Evolutionary conservation across 2,329 filamentous ascomycete genomes (phyloP), one percentile per base, ranked within the genome.

Genomic region (Ascochyta pisi): DNA sequence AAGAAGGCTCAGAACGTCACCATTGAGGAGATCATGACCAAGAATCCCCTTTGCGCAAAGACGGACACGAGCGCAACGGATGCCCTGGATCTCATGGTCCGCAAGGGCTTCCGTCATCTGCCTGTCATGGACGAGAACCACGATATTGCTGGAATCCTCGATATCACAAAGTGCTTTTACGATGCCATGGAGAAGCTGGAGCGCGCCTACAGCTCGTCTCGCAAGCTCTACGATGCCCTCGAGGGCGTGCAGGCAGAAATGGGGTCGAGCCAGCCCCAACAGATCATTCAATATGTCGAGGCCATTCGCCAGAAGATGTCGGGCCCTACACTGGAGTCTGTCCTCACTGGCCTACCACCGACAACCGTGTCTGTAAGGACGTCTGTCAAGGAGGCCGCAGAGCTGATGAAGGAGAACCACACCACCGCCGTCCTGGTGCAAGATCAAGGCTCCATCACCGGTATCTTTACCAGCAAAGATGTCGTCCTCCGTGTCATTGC

Each of bases 61-160:
- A 99, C 95, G 54, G 95, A 99, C 74, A 99, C 95, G 31, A 98
- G 94, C 77, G 95, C 95, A 33, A 99, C 95, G 39, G 95, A 99
- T 82, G 95, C 95, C 29, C 81, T 99, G 61, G 94, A 99, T 77
- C 84, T 98, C 54, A 99, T 99, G 95, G 95, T 99, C 54, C 86
- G 94, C 67, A 98, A 98, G 80, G 95, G 95, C 16, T 99, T 99
- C 83, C 88, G 95, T 67, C 95, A 99, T 81, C 78, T 99, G 73
- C 95, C 95, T 3, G 95, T 99, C 64, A 99, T 99, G 95, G 95
- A 99, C 78, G 95, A 99, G 82, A 98, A 99, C 77, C 95, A 99
- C 78, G 94, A 99, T 73, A 99, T 99, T 61, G 96, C 93, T 7
- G 95, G 95, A 81, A 93, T 99, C 65, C 82, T 99, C 50, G 95